Evolutionary conservation across 805 yeast genomes (phyloP), one percentile per base, ranked within the genome.

Genomic region (Spathaspora passalidarum): DNA sequence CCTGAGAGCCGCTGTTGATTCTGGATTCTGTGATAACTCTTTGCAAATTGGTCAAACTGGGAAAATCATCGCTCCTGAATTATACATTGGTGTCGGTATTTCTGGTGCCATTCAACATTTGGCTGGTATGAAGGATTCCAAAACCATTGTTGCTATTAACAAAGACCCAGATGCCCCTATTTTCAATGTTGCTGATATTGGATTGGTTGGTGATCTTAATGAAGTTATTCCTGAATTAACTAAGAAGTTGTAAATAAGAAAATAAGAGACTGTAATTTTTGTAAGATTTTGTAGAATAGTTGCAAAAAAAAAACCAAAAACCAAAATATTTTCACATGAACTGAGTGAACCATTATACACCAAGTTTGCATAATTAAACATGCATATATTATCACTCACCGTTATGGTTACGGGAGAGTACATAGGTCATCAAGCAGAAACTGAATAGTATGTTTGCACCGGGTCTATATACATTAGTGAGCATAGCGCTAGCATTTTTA

Each of bases 21-120:
- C 95, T 38, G 98, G 97, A 0, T 90, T 80, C 64, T 90, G 96
- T 61, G 98, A 94, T 62, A 94, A 92, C 71, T 90, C 98, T 7
- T 77, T 92, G 57, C 99, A 92, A 69, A 91, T 92, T 50, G 99
- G 99, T 45, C 99, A 92, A 71, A 92, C 99, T 8, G 99, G 99
- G 56, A 94, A 94, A 66, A 91, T 91, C 45, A 95, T 94, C 26
- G 98, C 98, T 6, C 99, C 99, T 35, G 96, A 91, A 36, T 76
- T 91, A 51, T 94, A 94, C 64, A 68, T 94, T 39, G 98, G 97
- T 2, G 82, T 91, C 36, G 99, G 99, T 52, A 81, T 94, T 47
- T 86, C 96, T 17, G 99, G 99, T 51, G 99, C 99, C 25, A 92
- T 92, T 60, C 99, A 92, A 72, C 99, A 92, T 69, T 73, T 94